Evolutionary conservation across 495 filamentous ascomycete species (phyloP).

Genomic region (Wilcoxina mikolae): DNA sequence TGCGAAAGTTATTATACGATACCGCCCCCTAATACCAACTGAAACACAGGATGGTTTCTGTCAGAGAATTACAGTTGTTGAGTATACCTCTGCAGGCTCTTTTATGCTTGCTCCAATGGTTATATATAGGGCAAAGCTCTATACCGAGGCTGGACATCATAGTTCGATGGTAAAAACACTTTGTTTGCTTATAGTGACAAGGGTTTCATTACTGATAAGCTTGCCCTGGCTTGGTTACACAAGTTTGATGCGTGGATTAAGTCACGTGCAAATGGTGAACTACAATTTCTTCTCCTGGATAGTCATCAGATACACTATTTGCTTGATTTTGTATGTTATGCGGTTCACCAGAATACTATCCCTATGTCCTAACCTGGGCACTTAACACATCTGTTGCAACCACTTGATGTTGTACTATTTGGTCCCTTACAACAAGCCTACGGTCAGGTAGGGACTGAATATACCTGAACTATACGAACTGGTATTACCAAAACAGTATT

Average conservation of each 20-base stretch:
- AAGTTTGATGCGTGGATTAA: not conserved
- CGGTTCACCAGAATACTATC: not conserved
- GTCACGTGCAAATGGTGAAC: not conserved
- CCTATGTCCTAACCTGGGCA: not conserved
- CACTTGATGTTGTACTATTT: not conserved
- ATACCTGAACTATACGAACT: not conserved
- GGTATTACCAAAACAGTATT: not conserved
- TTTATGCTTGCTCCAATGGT: not conserved
- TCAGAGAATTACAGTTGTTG: slow-evolving; percentile 3
- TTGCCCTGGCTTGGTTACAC: not conserved
- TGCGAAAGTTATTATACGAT: not conserved
- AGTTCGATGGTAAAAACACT: no score
- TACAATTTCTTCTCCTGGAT: not conserved
- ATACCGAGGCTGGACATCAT: slow-evolving; percentile 1
- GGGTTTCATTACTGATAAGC: not conserved
- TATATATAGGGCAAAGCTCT: not conserved
- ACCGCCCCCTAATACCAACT: no score
- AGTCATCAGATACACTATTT: not conserved
- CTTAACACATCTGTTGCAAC: not conserved
- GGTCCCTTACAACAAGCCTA: not conserved
- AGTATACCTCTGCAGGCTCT: not conserved
- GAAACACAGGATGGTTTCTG: no score
- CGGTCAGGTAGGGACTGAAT: not conserved
- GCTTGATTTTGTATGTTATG: not conserved
- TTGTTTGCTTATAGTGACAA: not conserved